Conservation (phyloP, 352 stramenopile species). For the Globisporangium cylindrosporum region DNA sequence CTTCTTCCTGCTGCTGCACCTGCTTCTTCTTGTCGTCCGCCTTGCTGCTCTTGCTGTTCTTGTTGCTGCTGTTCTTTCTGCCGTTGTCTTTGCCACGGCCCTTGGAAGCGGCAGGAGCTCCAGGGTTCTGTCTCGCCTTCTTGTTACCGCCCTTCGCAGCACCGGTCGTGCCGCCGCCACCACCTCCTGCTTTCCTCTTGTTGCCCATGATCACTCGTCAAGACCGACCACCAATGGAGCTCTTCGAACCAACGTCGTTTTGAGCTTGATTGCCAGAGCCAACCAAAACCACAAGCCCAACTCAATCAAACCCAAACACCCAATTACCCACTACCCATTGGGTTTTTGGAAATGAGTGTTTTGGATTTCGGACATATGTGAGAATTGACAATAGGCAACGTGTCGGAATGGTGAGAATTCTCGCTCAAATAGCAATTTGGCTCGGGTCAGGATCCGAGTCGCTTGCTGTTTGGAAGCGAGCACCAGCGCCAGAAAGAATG, state of each 20-base stretch:
- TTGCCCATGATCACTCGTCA: slow-evolving; percentile 19
- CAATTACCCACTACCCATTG: neutral
- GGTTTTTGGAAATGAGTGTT: neutral
- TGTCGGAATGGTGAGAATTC: too few relatives aligned
- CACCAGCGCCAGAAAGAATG: too few relatives aligned
- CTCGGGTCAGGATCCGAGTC: too few relatives aligned
- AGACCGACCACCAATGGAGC: slow-evolving; percentile 1
- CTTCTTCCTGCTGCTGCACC: slow-evolving; percentile 25
- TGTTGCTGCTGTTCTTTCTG: slow-evolving; percentile 28
- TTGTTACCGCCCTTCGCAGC: slow-evolving; percentile 44
- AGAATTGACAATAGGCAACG: too few relatives aligned
- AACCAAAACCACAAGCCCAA: neutral
- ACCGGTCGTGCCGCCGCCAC: slow-evolving; percentile 16
- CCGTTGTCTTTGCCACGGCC: slow-evolving; percentile 10
- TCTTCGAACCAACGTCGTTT: slow-evolving; percentile 11
- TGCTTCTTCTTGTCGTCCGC: slow-evolving; percentile 8
- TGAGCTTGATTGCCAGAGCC: neutral
- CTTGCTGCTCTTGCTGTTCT: slow-evolving; percentile 12
- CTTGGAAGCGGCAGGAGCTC: slow-evolving; percentile 5
- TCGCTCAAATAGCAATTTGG: too few relatives aligned
- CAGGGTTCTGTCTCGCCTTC: slow-evolving; percentile 22
- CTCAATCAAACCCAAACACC: neutral
- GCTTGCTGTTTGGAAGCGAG: too few relatives aligned
- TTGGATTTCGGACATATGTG: neutral
- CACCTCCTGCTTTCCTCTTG: slow-evolving; percentile 35